Base-by-base conservation (phyloP, 441 rosid genomes). In the Syzygium syzygioides region DNA sequence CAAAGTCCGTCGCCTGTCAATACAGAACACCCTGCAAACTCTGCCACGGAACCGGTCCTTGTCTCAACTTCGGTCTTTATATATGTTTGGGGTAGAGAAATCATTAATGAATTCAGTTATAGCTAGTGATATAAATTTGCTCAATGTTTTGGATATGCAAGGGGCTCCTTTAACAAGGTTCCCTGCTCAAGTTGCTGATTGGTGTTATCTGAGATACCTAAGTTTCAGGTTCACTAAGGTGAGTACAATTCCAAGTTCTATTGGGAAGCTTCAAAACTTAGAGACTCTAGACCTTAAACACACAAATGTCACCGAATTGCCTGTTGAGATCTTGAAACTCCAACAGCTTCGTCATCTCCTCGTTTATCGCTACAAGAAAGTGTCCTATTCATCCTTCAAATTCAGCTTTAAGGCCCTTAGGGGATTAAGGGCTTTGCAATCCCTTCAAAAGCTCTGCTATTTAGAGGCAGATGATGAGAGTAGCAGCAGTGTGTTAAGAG, bases 1-100 rank as follows among this genome's bases (percentile, higher is more conserved):
- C 53, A 88, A 85, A 84, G 87, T 88, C 54, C 89, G 80, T 25
- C 87, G 89, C 7, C 68, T 88, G 48, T 88, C 89, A 30, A 88
- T 84, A 54, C 89, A 88, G 60, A 85, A 1, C 64, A 54, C 15
- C 86, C 86, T 6, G 18, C 86, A 85, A 50, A n/a, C 55, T 25
- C 55, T 53, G 60, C 86, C 26, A 57, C 1, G 28, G n/a, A 55
- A 85, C 30, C 7, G 50, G 50, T 85, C 48, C 57, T 37, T 55
- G 1, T 85, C 86, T 85, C 48, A 85, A 55, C 19, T 85, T 54
- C 86, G 64, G 19, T 85, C 64, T 55, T 85, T 85, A 54, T 85
- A 85, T 57, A 55, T 85, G 45, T 85, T 85, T 85, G 86, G 60
- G 60, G 45, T 85, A 34, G 48, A 30, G 28, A 30, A 30, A 57